phyloP scores from a whole-genome alignment of 2,329 filamentous ascomycete genomes.

The Zelopaecilomyces penicillatus region DNA sequence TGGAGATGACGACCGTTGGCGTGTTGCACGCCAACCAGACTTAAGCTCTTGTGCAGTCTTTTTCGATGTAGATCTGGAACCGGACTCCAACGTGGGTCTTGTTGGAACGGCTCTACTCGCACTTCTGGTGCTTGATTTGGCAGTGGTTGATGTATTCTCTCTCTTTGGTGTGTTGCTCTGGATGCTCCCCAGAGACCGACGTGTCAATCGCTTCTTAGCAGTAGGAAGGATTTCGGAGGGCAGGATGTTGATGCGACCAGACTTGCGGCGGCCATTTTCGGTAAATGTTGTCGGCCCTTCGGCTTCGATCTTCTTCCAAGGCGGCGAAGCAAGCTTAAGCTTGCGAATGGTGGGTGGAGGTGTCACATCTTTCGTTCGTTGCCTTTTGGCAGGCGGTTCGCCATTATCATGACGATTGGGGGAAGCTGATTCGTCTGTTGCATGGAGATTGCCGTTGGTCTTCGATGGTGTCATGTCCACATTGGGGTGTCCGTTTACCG shows the following conservation, averaged over 20 bases:
- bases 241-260: slow-evolving; percentile 52
- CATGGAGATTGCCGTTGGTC: slow-evolving; percentile 17
- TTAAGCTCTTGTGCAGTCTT: slow-evolving; percentile 19
- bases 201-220: slow-evolving; percentile 43
- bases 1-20: slow-evolving; percentile 34
- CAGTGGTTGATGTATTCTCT: slow-evolving; percentile 20
- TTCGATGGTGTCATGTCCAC: slow-evolving; percentile 15
- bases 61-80: slow-evolving; percentile 22
- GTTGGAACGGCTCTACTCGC: slow-evolving; percentile 16
- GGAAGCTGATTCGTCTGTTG: too few species aligned
- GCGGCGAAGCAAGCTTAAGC: slow-evolving; percentile 59
- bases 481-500: slow-evolving; percentile 12
- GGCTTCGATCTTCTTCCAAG: slow-evolving; percentile 81
- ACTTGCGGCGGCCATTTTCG: slow-evolving; percentile 61
- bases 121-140: slow-evolving; percentile 14
- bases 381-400: slow-evolving; percentile 55
- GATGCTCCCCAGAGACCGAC: slow-evolving; percentile 29
- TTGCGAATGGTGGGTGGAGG: slow-evolving; percentile 36
- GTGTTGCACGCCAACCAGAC: slow-evolving; percentile 23
- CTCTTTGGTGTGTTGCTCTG: slow-evolving; percentile 25
- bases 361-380: slow-evolving; percentile 45
- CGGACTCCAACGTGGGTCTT: slow-evolving; percentile 16
- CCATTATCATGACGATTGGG: slow-evolving; percentile 21
- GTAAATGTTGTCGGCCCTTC: slow-evolving; percentile 84
- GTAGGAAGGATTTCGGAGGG: slow-evolving; percentile 44